Evolutionary conservation across 164 flowering plant genomes (phyloP).

Genomic region (Stephania yunnanensis): DNA sequence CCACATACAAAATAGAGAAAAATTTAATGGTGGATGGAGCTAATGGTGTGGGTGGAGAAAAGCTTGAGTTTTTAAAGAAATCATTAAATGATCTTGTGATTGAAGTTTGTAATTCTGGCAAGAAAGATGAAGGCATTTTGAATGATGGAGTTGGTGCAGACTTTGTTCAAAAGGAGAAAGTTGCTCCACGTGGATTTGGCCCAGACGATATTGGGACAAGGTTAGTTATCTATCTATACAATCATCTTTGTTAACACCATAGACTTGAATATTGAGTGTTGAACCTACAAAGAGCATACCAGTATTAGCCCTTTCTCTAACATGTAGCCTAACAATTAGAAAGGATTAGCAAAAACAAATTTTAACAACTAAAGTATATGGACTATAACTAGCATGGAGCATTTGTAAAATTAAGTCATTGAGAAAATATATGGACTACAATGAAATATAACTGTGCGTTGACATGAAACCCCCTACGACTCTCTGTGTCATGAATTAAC

Average conservation of each 20-base stretch:
- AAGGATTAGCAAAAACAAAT: too few relatives aligned
- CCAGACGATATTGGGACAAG: constrained; percentile 60
- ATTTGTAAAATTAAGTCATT: too few relatives aligned
- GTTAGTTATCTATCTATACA: constrained; percentile 32
- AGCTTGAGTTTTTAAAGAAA: constrained; percentile 45
- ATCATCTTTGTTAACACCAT: constrained; percentile 5
- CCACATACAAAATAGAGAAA: constrained; percentile 18
- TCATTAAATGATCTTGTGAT: constrained; percentile 38
- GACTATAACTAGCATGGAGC: too few relatives aligned
- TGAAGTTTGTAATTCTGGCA: constrained; percentile 70
- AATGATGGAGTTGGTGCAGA: constrained; percentile 97
- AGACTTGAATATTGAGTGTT: background rate
- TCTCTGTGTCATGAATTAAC: too few relatives aligned
- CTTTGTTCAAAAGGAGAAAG: constrained; percentile 93
- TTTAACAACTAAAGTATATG: too few relatives aligned
- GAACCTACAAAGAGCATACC: too few relatives aligned
- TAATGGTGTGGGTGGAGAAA: constrained; percentile 91
- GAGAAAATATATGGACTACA: too few relatives aligned
- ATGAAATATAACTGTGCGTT: too few relatives aligned
- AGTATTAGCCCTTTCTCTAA: too few relatives aligned
- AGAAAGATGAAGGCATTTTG: constrained; percentile 64
- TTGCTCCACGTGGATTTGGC: constrained; percentile 63
- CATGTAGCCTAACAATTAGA: too few relatives aligned
- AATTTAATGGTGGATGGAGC: constrained; percentile 81
- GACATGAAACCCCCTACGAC: background rate